A percentile compares a stretch with the other conserved stretches of the same genome.
Conservation (phyloP, 768 basidiomycete genomes). For the Porpolomopsis calyptriformis region DNA sequence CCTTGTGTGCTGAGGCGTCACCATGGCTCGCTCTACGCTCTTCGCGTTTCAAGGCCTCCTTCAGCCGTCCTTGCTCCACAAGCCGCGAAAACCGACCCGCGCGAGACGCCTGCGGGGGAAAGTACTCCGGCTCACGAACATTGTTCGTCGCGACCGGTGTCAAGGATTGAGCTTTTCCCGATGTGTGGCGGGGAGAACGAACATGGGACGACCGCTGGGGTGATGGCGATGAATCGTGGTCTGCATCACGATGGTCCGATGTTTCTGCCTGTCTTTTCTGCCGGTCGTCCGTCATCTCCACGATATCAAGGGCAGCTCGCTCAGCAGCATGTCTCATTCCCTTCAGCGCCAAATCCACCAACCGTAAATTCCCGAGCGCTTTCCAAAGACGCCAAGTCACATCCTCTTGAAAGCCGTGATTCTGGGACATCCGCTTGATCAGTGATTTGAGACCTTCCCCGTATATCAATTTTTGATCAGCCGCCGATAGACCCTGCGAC, state of each 20-base stretch:
- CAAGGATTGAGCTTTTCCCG: conserved; percentile 6
- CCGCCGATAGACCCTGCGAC: background rate
- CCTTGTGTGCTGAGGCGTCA: conserved; percentile 7
- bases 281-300: conserved; percentile 86
- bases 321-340: conserved; percentile 30
- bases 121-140: conserved; percentile 17
- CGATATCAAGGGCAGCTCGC: conserved; percentile 47
- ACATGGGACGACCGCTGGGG: background rate
- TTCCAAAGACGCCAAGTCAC: conserved; percentile 32
- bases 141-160: conserved; percentile 13
- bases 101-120: conserved; percentile 20
- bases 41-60: conserved; percentile 28
- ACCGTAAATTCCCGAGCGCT: conserved; percentile 22
- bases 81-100: conserved; percentile 25
- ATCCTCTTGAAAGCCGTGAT: conserved; percentile 33
- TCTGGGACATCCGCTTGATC: conserved; percentile 31
- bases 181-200: background rate
- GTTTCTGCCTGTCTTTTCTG: background rate
- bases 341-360: conserved; percentile 28
- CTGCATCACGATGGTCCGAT: background rate
- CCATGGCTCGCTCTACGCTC: conserved; percentile 21
- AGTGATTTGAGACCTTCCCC: conserved; percentile 6
- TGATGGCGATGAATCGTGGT: background rate
- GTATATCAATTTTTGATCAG: background rate
- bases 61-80: conserved; percentile 22